Evolutionary conservation across 202 grass and related monocot species (phyloP).

Genomic region (Musa balbisiana): DNA sequence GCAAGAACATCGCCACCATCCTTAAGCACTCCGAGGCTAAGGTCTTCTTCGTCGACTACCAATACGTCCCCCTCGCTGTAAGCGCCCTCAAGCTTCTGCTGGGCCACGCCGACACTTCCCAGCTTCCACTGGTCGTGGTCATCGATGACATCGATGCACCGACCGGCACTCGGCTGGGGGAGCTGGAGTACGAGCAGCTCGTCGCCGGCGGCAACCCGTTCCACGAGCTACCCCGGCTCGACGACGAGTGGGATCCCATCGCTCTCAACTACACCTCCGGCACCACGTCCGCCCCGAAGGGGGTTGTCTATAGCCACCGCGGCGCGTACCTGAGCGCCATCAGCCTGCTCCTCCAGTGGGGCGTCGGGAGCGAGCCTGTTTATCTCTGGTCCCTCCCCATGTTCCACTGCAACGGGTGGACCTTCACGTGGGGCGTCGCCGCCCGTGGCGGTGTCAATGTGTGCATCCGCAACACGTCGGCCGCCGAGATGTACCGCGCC

Average conservation of each 20-base stretch:
- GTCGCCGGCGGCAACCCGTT: background rate
- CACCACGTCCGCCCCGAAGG: conserved; percentile 74
- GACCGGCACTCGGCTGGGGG: conserved; percentile 34
- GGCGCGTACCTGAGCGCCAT: conserved; percentile 62
- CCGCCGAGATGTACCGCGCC: conserved; percentile 32
- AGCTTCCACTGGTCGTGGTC: conserved; percentile 24
- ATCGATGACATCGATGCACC: conserved; percentile 50
- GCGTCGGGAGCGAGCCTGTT: conserved; percentile 24
- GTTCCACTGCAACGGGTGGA: conserved; percentile 97
- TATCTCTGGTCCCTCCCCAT: conserved; percentile 82
- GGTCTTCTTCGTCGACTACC: conserved; percentile 53
- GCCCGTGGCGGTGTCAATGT: conserved; percentile 61
- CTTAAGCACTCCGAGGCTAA: conserved; percentile 74
- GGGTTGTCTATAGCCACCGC: conserved; percentile 69
- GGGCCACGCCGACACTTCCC: too few species aligned
- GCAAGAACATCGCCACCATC: conserved; percentile 43
- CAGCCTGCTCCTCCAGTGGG: too few species aligned
- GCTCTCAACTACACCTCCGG: conserved; percentile 84
- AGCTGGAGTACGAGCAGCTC: conserved; percentile 53
- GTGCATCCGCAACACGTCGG: conserved; percentile 45
- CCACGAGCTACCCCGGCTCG: conserved; percentile 15
- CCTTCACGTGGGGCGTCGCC: conserved; percentile 60
- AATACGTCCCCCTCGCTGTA: conserved; percentile 28
- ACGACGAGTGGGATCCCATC: conserved; percentile 64
- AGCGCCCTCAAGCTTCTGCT: conserved; percentile 44